Base-by-base conservation (phyloP, 164 flowering plant genomes). In the Magnolia kwangsiensis region DNA sequence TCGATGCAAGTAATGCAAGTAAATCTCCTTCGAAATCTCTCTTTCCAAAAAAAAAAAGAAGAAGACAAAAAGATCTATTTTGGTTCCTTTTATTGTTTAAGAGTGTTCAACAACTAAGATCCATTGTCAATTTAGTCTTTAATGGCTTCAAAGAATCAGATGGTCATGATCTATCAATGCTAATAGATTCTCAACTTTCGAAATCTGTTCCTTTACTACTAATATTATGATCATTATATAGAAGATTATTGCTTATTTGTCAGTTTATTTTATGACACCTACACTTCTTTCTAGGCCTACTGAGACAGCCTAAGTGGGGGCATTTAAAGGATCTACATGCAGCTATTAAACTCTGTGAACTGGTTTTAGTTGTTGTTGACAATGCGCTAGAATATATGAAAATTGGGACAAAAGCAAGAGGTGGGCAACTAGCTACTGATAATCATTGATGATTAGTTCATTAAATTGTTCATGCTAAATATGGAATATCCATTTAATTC, bases 291-390 rank as follows among this genome's bases (percentile, higher is more conserved):
- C 23, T 64, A 96, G 99, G 99, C 67, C 83, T 90, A 19, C 80
- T 90, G 63, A 89, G 89, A 68, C 93, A 96, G 84, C 98, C 99
- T 8, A 94, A 94, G 81, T 96, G 99, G 99, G 97, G 98, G 20
- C 99, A 96, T 80, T 82, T 96, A 84, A 92, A 87, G 81, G 97
- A 94, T 85, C 86, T 96, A 37, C 99, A 96, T 88, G 88, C 91
- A 76, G 97, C 94, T 29, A 85, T 96, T 79, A 94, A 88, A 90
- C 97, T 92, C 64, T 96, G 98, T 85, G 98, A 96, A 81, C 88
- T 88, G 75, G 97, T 98, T 76, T 80, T 96, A 50, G 90, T 92
- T 74, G 85, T 93, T 76, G 93, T 87, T 80, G 87, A 90, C 78
- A 76, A 67, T 71, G 85, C 93, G 51, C 87, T 97, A 50, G 86